A percentile compares a stretch with the other conserved stretches of the same genome.
These are phyloP conservation scores for Cutaneotrichosporon cavernicola DNA, from an alignment of 1,284 basidiomycete species.

Conservation along the genomic window DNA sequence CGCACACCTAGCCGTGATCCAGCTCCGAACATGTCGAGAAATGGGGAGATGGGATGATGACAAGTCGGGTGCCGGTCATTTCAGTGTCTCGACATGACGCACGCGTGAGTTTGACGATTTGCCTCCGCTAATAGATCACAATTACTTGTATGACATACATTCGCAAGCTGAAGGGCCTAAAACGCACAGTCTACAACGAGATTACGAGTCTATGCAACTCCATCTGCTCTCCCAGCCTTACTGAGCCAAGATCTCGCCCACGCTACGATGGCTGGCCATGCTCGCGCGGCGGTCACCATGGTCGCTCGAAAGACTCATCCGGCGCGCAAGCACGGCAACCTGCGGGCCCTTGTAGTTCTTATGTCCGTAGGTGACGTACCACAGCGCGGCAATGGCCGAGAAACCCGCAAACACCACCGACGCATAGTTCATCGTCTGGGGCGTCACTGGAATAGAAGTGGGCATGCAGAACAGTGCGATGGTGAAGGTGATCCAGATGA, in stretches of 20 bases:
- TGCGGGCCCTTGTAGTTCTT: slow-evolving; percentile 46
- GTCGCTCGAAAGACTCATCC: not conserved
- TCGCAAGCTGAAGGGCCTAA: not conserved
- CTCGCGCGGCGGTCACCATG: not conserved
- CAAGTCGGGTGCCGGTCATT: slow-evolving; percentile 8
- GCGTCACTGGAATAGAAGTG: slow-evolving; percentile 39
- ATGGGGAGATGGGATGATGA: slow-evolving; percentile 31
- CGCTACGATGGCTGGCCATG: not conserved
- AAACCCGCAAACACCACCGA: slow-evolving; percentile 65
- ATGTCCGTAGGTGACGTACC: slow-evolving; percentile 58
- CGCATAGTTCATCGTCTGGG: slow-evolving; percentile 53
- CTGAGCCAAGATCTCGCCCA: not conserved
- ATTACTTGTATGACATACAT: no score
- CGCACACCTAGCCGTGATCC: not conserved
- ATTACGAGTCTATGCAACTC: not conserved
- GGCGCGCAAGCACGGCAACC: slow-evolving; percentile 9
- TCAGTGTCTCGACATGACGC: slow-evolving; percentile 2
- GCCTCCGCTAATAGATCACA: not conserved
- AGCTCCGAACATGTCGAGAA: not conserved
- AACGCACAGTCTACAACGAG: not conserved
- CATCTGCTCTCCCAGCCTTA: not conserved
- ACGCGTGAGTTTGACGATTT: not conserved
- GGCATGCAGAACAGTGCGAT: slow-evolving; percentile 31
- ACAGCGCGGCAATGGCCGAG: slow-evolving; percentile 58
- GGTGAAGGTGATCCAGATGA: slow-evolving; percentile 25